A percentile compares a stretch with the other conserved stretches of the same genome.
These are phyloP conservation scores for Fusarium cicatricum DNA, from an alignment of 2,329 filamentous ascomycete genomes.

Conservation along the genomic window DNA sequence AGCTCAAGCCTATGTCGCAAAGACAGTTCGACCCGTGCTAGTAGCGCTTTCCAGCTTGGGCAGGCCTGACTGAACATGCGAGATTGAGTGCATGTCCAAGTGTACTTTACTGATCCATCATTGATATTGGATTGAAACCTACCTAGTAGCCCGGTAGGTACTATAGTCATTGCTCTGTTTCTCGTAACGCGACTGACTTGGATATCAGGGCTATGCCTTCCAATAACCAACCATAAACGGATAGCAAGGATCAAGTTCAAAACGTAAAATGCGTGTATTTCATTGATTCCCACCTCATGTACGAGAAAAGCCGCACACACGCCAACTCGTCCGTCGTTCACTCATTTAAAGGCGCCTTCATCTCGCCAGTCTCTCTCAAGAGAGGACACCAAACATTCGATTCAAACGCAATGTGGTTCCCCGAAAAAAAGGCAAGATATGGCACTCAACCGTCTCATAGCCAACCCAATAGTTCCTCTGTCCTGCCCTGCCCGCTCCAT, in stretches of 20 bases:
- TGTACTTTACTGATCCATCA: too few relatives aligned
- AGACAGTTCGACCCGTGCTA: background rate
- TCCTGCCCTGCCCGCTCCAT: background rate
- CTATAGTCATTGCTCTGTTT: too few relatives aligned
- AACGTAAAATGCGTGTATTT: slow-evolving; percentile 17
- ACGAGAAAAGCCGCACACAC: slow-evolving; percentile 9
- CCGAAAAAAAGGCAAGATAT: background rate
- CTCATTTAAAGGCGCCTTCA: slow-evolving; percentile 20
- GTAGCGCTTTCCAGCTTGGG: background rate
- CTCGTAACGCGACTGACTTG: too few relatives aligned
- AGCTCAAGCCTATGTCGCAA: background rate
- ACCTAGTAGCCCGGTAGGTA: too few relatives aligned
- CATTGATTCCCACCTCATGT: slow-evolving; percentile 19
- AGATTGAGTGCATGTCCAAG: too few relatives aligned
- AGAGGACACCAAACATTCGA: background rate
- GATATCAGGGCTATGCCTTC: too few relatives aligned
- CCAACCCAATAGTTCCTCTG: background rate
- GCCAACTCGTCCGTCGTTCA: slow-evolving; percentile 8
- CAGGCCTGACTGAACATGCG: too few relatives aligned
- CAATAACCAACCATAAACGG: background rate
- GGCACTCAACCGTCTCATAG: slow-evolving; percentile 15
- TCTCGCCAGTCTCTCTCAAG: background rate
- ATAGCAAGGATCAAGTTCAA: background rate
- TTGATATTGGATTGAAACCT: too few relatives aligned
- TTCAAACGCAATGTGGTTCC: background rate